Evolutionary conservation across 768 basidiomycete species (phyloP).

Genomic region (Termitomyces sp.): DNA sequence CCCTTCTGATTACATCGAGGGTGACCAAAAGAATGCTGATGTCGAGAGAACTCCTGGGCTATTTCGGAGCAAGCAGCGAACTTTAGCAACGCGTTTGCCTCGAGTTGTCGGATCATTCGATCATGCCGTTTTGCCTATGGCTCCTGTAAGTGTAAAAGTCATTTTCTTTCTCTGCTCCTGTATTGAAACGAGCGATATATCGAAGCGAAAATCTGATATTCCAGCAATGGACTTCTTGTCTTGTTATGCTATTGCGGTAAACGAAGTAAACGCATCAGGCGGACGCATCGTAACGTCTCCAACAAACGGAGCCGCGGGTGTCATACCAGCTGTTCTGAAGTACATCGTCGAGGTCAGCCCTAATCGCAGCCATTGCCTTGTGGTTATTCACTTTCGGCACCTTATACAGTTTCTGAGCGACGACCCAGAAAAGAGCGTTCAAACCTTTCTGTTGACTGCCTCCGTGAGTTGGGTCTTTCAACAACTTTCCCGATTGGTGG

Average conservation of each 20-base stretch:
- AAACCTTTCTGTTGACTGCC: conserved; percentile 89
- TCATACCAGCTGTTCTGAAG: conserved; percentile 90
- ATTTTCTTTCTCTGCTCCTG: conserved; percentile 9
- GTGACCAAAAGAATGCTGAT: conserved; percentile 10
- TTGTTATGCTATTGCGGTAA: conserved; percentile 92
- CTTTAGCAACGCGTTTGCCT: conserved; percentile 25
- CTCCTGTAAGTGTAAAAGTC: conserved; percentile 52
- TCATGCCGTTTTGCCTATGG: conserved; percentile 78
- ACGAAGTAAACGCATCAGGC: conserved; percentile 91
- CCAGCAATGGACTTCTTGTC: conserved; percentile 93
- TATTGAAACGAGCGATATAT: background rate
- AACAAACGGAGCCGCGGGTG: conserved; percentile 91
- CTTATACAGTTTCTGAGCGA: conserved; percentile 75
- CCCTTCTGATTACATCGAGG: conserved; percentile 18
- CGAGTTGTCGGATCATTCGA: conserved; percentile 74
- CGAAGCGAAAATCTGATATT: conserved; percentile 78
- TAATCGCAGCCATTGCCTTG: background rate
- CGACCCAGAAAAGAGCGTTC: conserved; percentile 82
- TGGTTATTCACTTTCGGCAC: background rate
- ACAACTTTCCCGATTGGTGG: background rate
- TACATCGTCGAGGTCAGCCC: conserved; percentile 72
- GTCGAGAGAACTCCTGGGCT: conserved; percentile 1
- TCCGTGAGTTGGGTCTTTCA: conserved; percentile 46
- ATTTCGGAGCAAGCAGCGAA: conserved; percentile 6
- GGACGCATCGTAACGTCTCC: conserved; percentile 95